These are phyloP conservation scores for Stevia rebaudiana DNA, from an alignment of 140 eudicot species.

Conservation along the genomic window DNA sequence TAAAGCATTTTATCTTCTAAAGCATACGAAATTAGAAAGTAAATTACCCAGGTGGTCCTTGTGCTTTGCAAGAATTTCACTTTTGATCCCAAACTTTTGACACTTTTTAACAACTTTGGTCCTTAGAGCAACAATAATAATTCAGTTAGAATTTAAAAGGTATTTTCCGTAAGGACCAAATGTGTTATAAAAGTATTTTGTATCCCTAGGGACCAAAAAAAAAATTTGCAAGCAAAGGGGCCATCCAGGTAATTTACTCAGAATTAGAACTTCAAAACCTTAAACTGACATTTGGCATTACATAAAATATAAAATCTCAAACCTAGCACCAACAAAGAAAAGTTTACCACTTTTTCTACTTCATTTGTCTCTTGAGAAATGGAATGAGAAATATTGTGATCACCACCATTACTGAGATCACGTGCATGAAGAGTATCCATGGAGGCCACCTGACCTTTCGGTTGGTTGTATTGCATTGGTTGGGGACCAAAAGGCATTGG, in stretches of 20 bases:
- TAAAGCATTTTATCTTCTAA: not conserved
- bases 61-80: too few relatives aligned
- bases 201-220: too few relatives aligned
- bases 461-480: constrained; percentile 54
- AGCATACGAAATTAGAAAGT: too few relatives aligned
- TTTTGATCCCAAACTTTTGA: too few relatives aligned
- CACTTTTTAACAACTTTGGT: too few relatives aligned
- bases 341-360: constrained; percentile 47
- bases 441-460: constrained; percentile 30
- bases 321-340: not conserved
- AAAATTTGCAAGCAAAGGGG: too few relatives aligned
- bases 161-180: too few relatives aligned
- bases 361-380: constrained; percentile 44
- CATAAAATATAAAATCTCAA: not conserved
- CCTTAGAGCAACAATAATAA: too few relatives aligned
- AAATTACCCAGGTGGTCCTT: too few relatives aligned
- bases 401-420: constrained; percentile 47
- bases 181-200: too few relatives aligned
- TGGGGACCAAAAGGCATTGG: constrained; percentile 45
- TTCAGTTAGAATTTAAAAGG: too few relatives aligned
- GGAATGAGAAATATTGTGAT: constrained; percentile 30
- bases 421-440: constrained; percentile 38
- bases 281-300: not conserved
- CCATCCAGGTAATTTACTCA: too few relatives aligned
- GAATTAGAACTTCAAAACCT: constrained; percentile 9